Conservation (phyloP, 306 rosid species). For the Dalbergia oliveri region DNA sequence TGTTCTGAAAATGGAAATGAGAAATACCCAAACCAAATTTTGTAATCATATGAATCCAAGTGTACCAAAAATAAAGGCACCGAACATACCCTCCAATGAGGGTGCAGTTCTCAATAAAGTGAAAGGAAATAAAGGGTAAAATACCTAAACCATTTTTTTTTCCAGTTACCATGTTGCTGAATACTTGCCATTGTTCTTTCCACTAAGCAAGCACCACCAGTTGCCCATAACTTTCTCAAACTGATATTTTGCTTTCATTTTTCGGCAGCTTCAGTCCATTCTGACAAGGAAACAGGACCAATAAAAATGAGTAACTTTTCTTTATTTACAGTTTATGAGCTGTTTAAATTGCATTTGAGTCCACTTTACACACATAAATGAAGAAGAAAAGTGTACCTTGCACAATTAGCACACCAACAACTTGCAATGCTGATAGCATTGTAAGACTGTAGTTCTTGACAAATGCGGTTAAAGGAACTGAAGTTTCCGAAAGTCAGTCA, state of each 20-base stretch:
- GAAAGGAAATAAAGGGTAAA: constrained; percentile 33
- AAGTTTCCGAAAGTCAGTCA: constrained; percentile 29
- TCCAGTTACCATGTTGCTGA: constrained; percentile 11
- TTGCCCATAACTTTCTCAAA: constrained; percentile 28
- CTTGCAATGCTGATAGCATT: constrained; percentile 11
- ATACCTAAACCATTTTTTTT: constrained; percentile 22
- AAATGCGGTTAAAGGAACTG: constrained; percentile 17
- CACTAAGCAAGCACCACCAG: constrained; percentile 44
- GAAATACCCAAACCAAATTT: neutral
- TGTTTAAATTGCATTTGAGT: constrained; percentile 26
- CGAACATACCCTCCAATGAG: constrained; percentile 30
- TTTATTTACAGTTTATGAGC: constrained; percentile 5
- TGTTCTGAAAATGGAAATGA: no score
- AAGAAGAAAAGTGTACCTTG: constrained; percentile 37
- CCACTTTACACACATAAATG: neutral
- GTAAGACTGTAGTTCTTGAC: constrained; percentile 24
- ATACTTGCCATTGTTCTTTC: constrained; percentile 41
- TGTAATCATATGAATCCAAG: constrained; percentile 34
- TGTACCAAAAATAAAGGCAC: constrained; percentile 41
- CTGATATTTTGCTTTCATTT: constrained; percentile 6
- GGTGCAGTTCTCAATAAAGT: constrained; percentile 37
- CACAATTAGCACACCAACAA: constrained; percentile 25
- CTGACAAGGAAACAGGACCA: constrained; percentile 37
- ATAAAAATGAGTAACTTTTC: constrained; percentile 16
- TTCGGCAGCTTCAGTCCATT: constrained; percentile 34